Base-by-base conservation (phyloP, 2,329 filamentous ascomycete genomes). In the Epichloe gansuensis region DNA sequence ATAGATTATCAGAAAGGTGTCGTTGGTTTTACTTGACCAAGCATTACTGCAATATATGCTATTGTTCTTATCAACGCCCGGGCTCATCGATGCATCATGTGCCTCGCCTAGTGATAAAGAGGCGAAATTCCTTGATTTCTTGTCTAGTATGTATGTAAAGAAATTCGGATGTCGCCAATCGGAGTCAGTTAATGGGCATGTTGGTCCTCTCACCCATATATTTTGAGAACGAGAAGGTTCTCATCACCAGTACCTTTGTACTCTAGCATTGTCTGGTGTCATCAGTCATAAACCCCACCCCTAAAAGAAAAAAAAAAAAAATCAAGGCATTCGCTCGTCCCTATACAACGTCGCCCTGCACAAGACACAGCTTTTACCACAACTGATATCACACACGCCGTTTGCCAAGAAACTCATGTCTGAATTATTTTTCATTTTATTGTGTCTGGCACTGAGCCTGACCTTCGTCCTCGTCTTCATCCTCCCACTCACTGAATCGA, bases 361-460 rank as follows among this genome's bases (percentile, higher is more conserved):
- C 28, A 13, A 35, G 31, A 50, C 23, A 35, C 39, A 21, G 21
- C 28, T 11, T 13, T 43, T 9, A 21, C 39, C 13, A 31, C 13
- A 50, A 23, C 39, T 17, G 34, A 46, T n/a, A 21, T 8, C 37
- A 23, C 21, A 13, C 3, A 39, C 46, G 23, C 12, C 23, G 4
- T 28, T 31, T 42, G 25, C 43, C 13, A 37, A 34, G 3, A n/a
- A 15, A 1, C 11, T n/a, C n/a, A 28, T 37, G 35, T 21, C 17
- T 34, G n/a, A 23, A 28, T 21, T 1, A 28, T 31, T 2, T 12
- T 51, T 25, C 17, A 23, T 34, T 31, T 75, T 81, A 88, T 73
- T 88, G 85, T 53, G 84, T 81, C 56, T 84, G 81, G 63, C 86
- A 91, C 67, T 91, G 86, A 31, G 85, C 75, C 53, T 75, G 74